A percentile compares a stretch with the other conserved stretches of the same genome.
Evolutionary conservation across 768 basidiomycete species (phyloP).

Genomic region (Paxillus rubicundulus): DNA sequence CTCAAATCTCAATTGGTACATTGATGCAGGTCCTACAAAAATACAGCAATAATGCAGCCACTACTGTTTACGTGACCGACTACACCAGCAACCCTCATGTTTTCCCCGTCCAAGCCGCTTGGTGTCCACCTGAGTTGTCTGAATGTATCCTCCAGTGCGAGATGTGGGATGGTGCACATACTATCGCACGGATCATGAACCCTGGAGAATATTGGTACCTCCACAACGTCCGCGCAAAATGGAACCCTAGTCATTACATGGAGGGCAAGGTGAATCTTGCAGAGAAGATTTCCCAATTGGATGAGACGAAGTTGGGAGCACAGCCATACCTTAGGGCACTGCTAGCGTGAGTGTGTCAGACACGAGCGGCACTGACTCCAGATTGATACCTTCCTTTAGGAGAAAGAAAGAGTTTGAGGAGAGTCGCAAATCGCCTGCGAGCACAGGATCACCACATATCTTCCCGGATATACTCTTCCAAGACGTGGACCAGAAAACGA

Average conservation of each 20-base stretch:
- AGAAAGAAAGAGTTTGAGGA: constrained; percentile 45
- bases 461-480: constrained; percentile 48
- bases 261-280: constrained; percentile 53
- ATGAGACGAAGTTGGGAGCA: constrained; percentile 35
- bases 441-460: constrained; percentile 23
- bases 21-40: constrained; percentile 47
- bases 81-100: constrained; percentile 48
- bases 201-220: constrained; percentile 52
- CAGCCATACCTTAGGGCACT: constrained; percentile 45
- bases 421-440: constrained; percentile 20
- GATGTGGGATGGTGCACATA: constrained; percentile 55
- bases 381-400: constrained; percentile 31
- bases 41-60: constrained; percentile 37
- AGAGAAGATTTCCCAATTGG: constrained; percentile 44
- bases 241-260: constrained; percentile 37
- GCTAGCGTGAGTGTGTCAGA: constrained; percentile 43
- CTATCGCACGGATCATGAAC: constrained; percentile 42
- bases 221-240: constrained; percentile 48
- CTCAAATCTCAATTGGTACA: not conserved
- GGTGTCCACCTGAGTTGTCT: constrained; percentile 47
- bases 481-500: constrained; percentile 40
- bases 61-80: constrained; percentile 62
- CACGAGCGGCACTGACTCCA: not conserved
- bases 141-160: constrained; percentile 51
- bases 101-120: constrained; percentile 35